Evolutionary conservation across 768 basidiomycete species (phyloP).

Genomic region (Mycena belliarum): DNA sequence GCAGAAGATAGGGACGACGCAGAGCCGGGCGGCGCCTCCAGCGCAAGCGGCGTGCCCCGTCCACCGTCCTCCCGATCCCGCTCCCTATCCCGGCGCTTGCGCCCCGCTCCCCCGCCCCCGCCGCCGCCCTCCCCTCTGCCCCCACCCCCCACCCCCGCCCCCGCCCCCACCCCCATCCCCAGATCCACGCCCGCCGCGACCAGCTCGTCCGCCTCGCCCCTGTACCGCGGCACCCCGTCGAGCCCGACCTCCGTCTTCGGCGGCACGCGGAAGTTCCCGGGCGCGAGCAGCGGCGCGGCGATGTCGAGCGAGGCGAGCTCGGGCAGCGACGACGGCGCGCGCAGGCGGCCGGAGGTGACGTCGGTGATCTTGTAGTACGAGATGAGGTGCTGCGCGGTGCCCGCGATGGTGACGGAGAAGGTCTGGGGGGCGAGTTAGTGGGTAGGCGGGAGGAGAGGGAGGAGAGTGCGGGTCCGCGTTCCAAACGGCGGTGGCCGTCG

Average conservation of each 20-base stretch:
- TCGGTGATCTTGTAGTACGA: slow-evolving; percentile 92
- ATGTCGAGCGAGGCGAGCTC: slow-evolving; percentile 88
- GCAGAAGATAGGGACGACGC: too few species aligned
- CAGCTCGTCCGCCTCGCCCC: slow-evolving; percentile 77
- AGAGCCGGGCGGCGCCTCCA: too few species aligned
- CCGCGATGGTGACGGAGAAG: slow-evolving; percentile 84
- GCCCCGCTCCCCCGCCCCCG: background rate
- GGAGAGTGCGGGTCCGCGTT: too few species aligned
- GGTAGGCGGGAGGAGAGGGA: background rate
- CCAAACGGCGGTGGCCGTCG: too few species aligned
- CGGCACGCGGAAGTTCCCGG: slow-evolving; percentile 85
- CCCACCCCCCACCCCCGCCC: background rate
- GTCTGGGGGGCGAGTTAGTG: slow-evolving; percentile 52
- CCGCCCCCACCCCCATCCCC: background rate
- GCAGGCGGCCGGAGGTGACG: slow-evolving; percentile 84
- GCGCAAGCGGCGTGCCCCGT: too few species aligned
- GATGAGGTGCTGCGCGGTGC: slow-evolving; percentile 88
- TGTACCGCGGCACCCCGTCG: slow-evolving; percentile 81
- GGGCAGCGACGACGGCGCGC: slow-evolving; percentile 83
- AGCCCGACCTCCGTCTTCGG: slow-evolving; percentile 55
- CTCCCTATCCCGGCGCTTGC: background rate
- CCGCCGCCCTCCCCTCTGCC: background rate
- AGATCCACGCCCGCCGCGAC: slow-evolving; percentile 11
- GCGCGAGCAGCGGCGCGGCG: slow-evolving; percentile 83
- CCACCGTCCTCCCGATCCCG: too few species aligned